Base-by-base conservation (phyloP, 2,329 filamentous ascomycete genomes). In the Alternaria atra region DNA sequence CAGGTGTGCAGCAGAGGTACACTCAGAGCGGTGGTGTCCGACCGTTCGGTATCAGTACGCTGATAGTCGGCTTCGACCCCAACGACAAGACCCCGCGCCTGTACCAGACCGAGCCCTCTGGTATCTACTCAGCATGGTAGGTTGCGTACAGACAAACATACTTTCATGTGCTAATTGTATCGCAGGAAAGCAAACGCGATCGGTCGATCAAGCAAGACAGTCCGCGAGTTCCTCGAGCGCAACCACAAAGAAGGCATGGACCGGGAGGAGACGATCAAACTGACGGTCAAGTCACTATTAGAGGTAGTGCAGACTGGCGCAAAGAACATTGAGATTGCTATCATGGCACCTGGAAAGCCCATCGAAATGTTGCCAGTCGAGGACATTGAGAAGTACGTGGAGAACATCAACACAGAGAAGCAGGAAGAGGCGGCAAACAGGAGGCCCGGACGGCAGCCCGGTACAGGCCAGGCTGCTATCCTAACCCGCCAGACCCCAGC, bases 221-320 rank as follows among this genome's bases (percentile, higher is more conserved):
- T 99, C 59, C 92, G 95, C 75, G 95, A 99, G 80, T 99, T 99
- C 82, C 88, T 99, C 70, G 95, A 99, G 84, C 90, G 96, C 79
- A 97, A 99, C 84, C 97, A 99, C 87, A 97, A 97, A 85, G 93
- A 96, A 74, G 92, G 92, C 65, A 97, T 99, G 94, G 92, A 97
- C 79, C 89, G 94, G 66, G 93, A 97, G 83, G 90, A 93, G 73
- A 98, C 96, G 42, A 96, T 99, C 80, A 93, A 96, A 78, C 86
- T 99, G 72, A 95, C 95, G 7, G 96, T 99, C 85, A 99, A 99
- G 86, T 99, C 95, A 39, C 87, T 99, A 67, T 85, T 99, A 63
- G 95, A 99, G 81, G 95, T 99, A 55, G 95, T 99, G 64, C 95
- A 99, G 83, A 99, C 95, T 3, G 95, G 95, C 66, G 95, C 95